A percentile compares a stretch with the other conserved stretches of the same genome.
phyloP scores from a whole-genome alignment of 2,329 filamentous ascomycete genomes.

The Hymenoscyphus linearis region DNA sequence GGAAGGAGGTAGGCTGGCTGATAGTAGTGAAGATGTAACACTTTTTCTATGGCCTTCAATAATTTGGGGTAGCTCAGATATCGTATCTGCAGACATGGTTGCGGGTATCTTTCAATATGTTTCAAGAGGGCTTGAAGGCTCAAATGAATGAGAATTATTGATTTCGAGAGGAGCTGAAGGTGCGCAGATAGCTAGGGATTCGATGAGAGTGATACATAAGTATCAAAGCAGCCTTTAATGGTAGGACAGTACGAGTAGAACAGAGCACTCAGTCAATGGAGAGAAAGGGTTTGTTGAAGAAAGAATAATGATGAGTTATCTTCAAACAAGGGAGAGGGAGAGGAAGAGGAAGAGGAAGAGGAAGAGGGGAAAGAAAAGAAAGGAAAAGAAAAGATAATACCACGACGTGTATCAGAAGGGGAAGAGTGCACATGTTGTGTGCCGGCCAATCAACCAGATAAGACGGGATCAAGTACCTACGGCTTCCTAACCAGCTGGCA shows the following conservation, averaged over 20 bases:
- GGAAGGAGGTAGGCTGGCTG: constrained; percentile 22
- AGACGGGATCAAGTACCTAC: no score
- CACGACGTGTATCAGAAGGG: no score
- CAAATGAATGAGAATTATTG: not conserved
- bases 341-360: no score
- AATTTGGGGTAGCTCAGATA: constrained; percentile 3
- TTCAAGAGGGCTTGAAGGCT: not conserved
- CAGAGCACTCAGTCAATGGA: not conserved
- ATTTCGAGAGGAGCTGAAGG: not conserved
- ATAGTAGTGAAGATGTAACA: not conserved
- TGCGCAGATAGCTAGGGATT: not conserved
- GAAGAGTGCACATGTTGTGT: no score
- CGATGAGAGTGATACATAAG: not conserved
- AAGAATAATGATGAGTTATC: no score
- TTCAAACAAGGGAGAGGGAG: no score
- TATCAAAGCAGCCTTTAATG: not conserved
- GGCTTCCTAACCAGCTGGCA: not conserved
- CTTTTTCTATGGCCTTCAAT: constrained; percentile 1
- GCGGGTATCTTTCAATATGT: not conserved
- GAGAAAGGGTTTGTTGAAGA: not conserved
- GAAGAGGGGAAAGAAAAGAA: no score
- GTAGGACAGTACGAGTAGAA: no score
- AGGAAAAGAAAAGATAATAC: no score
- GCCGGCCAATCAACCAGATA: no score
- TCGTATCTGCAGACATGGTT: constrained; percentile 9